These are phyloP conservation scores for Boletus rufocinnamomeus DNA, from an alignment of 768 basidiomycete genomes.

Conservation along the genomic window DNA sequence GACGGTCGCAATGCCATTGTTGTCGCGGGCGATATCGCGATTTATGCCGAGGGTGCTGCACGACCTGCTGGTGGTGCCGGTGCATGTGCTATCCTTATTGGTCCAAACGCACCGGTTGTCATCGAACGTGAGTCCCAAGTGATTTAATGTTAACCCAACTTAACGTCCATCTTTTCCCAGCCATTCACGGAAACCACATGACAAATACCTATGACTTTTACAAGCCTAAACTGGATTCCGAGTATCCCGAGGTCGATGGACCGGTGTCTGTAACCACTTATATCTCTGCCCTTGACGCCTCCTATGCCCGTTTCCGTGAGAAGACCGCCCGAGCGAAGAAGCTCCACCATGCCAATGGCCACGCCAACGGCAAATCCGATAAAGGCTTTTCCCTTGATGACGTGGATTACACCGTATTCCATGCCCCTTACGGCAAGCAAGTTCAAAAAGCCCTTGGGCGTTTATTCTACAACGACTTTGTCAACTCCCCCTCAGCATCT, in stretches of 20 bases:
- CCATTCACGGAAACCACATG: slow-evolving; percentile 96
- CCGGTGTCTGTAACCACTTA: slow-evolving; percentile 96
- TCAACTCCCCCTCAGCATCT: slow-evolving; percentile 68
- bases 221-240: slow-evolving; percentile 94
- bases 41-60: slow-evolving; percentile 94
- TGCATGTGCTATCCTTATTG: slow-evolving; percentile 92
- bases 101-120: slow-evolving; percentile 92
- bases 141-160: neutral
- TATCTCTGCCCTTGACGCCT: slow-evolving; percentile 87
- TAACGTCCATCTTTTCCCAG: slow-evolving; percentile 44
- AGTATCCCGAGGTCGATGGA: slow-evolving; percentile 97
- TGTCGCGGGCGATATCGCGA: slow-evolving; percentile 94
- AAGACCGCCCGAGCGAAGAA: slow-evolving; percentile 74
- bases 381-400: slow-evolving; percentile 69
- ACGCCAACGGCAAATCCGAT: slow-evolving; percentile 36
- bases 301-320: slow-evolving; percentile 82
- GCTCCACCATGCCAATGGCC: slow-evolving; percentile 37
- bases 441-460: slow-evolving; percentile 97
- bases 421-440: slow-evolving; percentile 98
- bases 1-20: slow-evolving; percentile 98
- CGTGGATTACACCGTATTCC: slow-evolving; percentile 94
- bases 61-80: slow-evolving; percentile 98
- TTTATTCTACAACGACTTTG: slow-evolving; percentile 90
- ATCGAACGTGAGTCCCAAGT: slow-evolving; percentile 78
- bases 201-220: slow-evolving; percentile 99